phyloP scores from a whole-genome alignment of 768 basidiomycete species.

The Tricholoma furcatifolium region DNA sequence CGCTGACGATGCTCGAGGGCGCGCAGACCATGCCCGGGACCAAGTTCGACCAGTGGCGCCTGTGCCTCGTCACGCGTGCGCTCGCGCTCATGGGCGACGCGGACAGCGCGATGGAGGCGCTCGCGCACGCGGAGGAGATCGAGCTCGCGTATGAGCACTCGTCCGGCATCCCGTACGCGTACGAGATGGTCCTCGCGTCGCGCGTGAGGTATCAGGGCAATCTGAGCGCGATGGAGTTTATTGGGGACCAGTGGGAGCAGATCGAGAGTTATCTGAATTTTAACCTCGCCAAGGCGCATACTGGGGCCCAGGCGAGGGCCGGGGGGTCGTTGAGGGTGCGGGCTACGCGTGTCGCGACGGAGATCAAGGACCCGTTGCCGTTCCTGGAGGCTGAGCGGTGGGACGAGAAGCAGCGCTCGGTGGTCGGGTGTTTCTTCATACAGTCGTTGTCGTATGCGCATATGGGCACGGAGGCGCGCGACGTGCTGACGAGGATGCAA shows the following conservation, averaged over 20 bases:
- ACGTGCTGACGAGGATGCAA: conserved; percentile 38
- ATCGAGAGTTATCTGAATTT: conserved; percentile 23
- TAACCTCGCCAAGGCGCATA: background rate
- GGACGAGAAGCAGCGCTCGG: conserved; percentile 24
- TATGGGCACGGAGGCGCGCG: conserved; percentile 34
- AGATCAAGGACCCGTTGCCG: conserved; percentile 31
- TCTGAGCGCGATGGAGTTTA: conserved; percentile 33
- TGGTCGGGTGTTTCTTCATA: conserved; percentile 40
- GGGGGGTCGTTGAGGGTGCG: conserved; percentile 13
- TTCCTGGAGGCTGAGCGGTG: conserved; percentile 23
- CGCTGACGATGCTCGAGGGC: background rate
- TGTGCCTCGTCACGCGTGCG: conserved; percentile 12
- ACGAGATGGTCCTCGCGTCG: conserved; percentile 36
- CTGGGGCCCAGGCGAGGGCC: background rate
- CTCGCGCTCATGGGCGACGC: conserved; percentile 10
- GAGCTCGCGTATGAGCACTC: conserved; percentile 20
- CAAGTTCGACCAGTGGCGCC: conserved; percentile 11
- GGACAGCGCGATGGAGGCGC: conserved; percentile 15
- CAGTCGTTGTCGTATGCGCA: conserved; percentile 32
- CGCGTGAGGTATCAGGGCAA: conserved; percentile 31
- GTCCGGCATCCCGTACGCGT: conserved; percentile 25
- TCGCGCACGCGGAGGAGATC: conserved; percentile 23
- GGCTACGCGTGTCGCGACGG: conserved; percentile 14
- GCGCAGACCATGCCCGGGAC: background rate
- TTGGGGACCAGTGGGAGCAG: conserved; percentile 37